Evolutionary conservation across 129 eudicot species (phyloP).

Genomic region (Smallanthus sonchifolius): DNA sequence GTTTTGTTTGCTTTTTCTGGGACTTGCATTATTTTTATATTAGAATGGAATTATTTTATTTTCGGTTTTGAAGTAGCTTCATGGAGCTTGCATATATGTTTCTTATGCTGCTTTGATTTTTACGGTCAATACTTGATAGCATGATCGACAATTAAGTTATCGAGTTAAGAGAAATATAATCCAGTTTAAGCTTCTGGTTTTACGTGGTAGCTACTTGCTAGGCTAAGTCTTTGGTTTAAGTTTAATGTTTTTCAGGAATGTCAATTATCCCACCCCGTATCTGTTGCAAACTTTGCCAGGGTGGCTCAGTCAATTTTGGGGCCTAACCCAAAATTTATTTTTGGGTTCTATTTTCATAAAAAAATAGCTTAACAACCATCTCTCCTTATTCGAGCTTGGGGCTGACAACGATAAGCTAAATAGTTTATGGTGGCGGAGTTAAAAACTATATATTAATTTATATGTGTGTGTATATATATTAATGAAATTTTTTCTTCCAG

Average conservation of each 20-base stretch:
- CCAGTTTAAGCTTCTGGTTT: constrained; percentile 8
- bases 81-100: constrained; percentile 5
- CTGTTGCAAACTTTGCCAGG: not conserved
- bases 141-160: not conserved
- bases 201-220: not conserved
- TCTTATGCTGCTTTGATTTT: constrained; percentile 1
- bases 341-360: too few species aligned
- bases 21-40: constrained; percentile 8
- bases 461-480: too few species aligned
- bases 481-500: too few species aligned
- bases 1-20: constrained; percentile 14
- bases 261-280: not conserved
- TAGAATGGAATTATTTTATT: not conserved
- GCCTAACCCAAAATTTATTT: too few species aligned
- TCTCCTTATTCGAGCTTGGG: too few species aligned
- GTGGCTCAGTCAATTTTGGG: too few species aligned
- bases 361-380: too few species aligned
- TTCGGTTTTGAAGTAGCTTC: constrained; percentile 4
- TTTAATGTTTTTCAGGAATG: not conserved
- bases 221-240: not conserved
- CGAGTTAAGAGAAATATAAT: not conserved
- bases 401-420: too few species aligned
- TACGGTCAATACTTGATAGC: not conserved
- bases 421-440: too few species aligned
- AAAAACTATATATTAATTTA: too few species aligned